phyloP scores from a whole-genome alignment of 495 filamentous ascomycete genomes.

The Trichoderma erinaceum region DNA sequence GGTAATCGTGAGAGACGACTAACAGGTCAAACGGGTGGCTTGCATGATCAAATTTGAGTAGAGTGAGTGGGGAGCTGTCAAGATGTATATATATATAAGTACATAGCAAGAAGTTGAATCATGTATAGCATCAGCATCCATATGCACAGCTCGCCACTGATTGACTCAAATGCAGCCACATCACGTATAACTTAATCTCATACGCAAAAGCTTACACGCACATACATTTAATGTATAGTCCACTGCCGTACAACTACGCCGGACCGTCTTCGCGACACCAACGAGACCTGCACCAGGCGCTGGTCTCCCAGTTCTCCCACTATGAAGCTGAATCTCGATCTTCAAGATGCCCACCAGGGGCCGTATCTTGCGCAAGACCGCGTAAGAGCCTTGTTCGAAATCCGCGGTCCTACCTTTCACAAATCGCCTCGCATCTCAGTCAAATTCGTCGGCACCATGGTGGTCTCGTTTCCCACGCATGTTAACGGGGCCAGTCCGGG shows the following conservation, averaged over 20 bases:
- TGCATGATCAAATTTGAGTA: background rate
- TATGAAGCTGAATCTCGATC: conserved; percentile 10
- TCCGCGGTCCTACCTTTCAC: background rate
- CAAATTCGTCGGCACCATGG: background rate
- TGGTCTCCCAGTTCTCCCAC: background rate
- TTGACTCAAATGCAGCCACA: background rate
- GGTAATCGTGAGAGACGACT: background rate
- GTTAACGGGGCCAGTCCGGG: background rate
- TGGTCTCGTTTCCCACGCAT: background rate
- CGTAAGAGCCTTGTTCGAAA: background rate
- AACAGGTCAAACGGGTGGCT: background rate
- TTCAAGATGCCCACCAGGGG: background rate
- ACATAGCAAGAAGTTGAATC: background rate
- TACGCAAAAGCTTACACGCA: background rate
- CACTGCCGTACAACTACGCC: background rate
- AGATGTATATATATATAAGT: background rate
- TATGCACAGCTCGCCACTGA: background rate
- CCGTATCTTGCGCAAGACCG: background rate
- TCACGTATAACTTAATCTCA: background rate
- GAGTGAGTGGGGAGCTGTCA: background rate
- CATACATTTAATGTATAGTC: background rate
- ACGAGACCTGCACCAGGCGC: background rate
- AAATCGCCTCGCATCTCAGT: conserved; percentile 2
- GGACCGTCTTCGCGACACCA: background rate
- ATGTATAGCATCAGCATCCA: background rate